Percentiles rank a stretch among this genome's conserved stretches.
Evolutionary conservation across 2,329 filamentous ascomycete species (phyloP).

Genomic region (Aureobasidium sp.): DNA sequence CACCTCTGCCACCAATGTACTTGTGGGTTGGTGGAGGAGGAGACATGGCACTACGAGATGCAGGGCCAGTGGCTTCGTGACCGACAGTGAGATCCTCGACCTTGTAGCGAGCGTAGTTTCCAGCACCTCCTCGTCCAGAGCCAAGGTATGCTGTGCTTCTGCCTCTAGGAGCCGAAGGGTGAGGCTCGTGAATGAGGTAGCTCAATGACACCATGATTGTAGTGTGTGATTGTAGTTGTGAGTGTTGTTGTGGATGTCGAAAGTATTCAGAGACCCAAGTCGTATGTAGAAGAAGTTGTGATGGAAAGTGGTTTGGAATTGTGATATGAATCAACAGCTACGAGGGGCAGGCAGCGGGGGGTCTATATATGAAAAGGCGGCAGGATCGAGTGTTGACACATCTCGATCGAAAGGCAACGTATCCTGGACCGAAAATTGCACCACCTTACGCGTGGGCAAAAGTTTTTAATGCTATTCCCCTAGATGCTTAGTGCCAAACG

Average conservation of each 20-base stretch:
- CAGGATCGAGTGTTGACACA: constrained; percentile 9
- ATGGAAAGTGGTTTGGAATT: background rate
- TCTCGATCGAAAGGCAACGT: constrained; percentile 1
- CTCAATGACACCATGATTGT: constrained; percentile 20
- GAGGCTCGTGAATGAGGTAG: constrained; percentile 53
- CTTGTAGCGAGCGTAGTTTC: constrained; percentile 48
- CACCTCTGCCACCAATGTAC: constrained; percentile 50
- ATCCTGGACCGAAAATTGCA: constrained; percentile 1
- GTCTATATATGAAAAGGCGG: constrained; percentile 1
- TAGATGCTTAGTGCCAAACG: background rate
- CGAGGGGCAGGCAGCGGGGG: background rate
- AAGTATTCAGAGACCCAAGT: background rate
- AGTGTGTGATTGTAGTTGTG: constrained; percentile 12
- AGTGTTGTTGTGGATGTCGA: constrained; percentile 1
- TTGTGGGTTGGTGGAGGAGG: constrained; percentile 37
- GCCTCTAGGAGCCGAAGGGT: constrained; percentile 45
- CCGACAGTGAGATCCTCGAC: constrained; percentile 45
- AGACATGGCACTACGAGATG: constrained; percentile 41
- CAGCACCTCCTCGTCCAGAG: constrained; percentile 50
- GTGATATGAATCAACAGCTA: constrained; percentile 1
- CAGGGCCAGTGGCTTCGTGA: constrained; percentile 36
- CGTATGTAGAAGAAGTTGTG: background rate
- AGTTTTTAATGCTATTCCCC: constrained; percentile 4
- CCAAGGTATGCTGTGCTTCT: constrained; percentile 34
- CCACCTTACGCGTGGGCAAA: background rate